Conservation (phyloP, 2,329 filamentous ascomycete genomes). For the Ophiostoma ulmi region DNA sequence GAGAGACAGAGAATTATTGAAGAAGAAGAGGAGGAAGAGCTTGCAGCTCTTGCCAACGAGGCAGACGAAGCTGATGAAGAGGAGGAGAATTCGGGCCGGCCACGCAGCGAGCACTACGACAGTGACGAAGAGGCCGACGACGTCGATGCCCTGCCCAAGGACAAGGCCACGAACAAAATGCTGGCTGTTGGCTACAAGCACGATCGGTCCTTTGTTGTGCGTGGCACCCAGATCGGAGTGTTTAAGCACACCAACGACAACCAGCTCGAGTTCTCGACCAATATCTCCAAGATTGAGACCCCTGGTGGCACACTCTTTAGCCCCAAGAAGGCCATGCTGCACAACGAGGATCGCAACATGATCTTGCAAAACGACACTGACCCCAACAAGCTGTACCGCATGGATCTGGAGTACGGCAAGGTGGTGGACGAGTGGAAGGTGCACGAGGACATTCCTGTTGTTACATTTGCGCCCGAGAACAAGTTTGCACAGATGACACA, state of each 20-base stretch:
- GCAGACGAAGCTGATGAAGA: constrained; percentile 43
- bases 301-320: constrained; percentile 82
- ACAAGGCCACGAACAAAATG: constrained; percentile 82
- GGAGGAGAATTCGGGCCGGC: constrained; percentile 53
- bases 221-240: constrained; percentile 95
- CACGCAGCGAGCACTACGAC: constrained; percentile 53
- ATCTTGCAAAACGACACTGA: constrained; percentile 78
- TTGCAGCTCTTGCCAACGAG: not conserved
- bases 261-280: constrained; percentile 90
- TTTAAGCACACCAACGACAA: constrained; percentile 96
- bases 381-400: constrained; percentile 87
- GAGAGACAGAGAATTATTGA: constrained; percentile 34
- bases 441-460: constrained; percentile 90
- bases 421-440: constrained; percentile 98
- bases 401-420: constrained; percentile 97
- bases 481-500: constrained; percentile 98
- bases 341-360: constrained; percentile 84
- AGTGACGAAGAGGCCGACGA: constrained; percentile 68
- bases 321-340: constrained; percentile 94
- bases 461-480: constrained; percentile 88
- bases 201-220: constrained; percentile 92
- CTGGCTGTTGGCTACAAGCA: constrained; percentile 96
- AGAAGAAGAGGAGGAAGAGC: constrained; percentile 45
- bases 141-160: constrained; percentile 62
- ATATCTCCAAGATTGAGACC: constrained; percentile 91